Evolutionary conservation across 2,329 filamentous ascomycete species (phyloP), one percentile per base, ranked within the genome.

Genomic region (Diaporthe helianthi): DNA sequence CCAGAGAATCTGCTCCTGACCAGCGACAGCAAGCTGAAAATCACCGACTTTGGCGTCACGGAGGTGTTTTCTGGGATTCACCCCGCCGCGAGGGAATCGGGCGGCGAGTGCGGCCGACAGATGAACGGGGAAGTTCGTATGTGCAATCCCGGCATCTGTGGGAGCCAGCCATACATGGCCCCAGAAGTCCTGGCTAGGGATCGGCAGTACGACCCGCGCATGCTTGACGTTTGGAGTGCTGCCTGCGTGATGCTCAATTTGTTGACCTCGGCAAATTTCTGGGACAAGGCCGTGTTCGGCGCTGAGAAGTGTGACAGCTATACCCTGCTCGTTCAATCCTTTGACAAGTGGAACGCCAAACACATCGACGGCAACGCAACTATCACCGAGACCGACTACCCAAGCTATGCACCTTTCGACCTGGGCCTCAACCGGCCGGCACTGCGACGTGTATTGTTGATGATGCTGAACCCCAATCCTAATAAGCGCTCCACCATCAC

Each of bases 1-100:
- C 86, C 94, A 13, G 94, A 97, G 78, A 97, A 97, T 75, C 83
- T 97, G 29, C 85, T 97, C 38, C 86, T 97, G 70, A 92, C 90
- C 55, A 89, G 89, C 74, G 89, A 93, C 69, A 93, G 93, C 76
- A 91, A 93, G 78, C 84, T 97, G 68, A 97, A 97, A 81, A 94
- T 97, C 70, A 94, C 93, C 61, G 94, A 97, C 78, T 97, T 97
- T 81, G 94, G 94, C 65, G 92, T 95, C 17, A 94, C 93, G 0
- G 93, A 96, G 77, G 92, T 97, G 22, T 97, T 97, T 76, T 88
- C 86, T 66, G 93, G 93, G 47, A 90, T 90, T 63, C 93, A 97
- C 78, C 93, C 93, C 0, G 93, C 93, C 36, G 81, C 94, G 49
- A 86, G 92, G 70, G 88, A 91, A 74, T 87, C 92, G 15, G 89